A percentile compares a stretch with the other conserved stretches of the same genome.
These are phyloP conservation scores for Ananas comosus DNA, from an alignment of 176 grass and related monocot species.

Conservation along the genomic window DNA sequence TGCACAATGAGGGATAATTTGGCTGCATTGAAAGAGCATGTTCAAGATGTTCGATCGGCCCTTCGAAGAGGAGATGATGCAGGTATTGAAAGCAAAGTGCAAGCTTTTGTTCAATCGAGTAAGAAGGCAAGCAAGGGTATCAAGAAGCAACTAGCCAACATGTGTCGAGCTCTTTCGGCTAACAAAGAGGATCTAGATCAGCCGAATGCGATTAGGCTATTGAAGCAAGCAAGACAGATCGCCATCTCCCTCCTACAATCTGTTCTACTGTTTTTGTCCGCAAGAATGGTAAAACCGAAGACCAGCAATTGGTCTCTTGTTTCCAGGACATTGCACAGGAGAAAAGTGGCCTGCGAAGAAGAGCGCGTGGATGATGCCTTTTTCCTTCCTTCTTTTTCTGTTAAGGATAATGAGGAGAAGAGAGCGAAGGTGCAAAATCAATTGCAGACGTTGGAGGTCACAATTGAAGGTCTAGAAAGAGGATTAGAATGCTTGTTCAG, in stretches of 20 bases:
- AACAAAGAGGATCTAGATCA: neutral
- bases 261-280: neutral
- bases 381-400: neutral
- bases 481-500: slow-evolving; percentile 27
- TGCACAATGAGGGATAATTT: slow-evolving; percentile 7
- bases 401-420: slow-evolving; percentile 1
- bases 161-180: neutral
- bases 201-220: slow-evolving; percentile 2
- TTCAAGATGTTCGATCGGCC: slow-evolving; percentile 8
- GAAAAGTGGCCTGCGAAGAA: neutral
- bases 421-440: slow-evolving; percentile 2
- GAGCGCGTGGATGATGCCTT: neutral
- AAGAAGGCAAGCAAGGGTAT: slow-evolving; percentile 20
- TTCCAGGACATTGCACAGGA: slow-evolving; percentile 7
- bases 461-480: slow-evolving; percentile 19
- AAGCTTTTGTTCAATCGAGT: slow-evolving; percentile 4
- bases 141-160: slow-evolving; percentile 9
- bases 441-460: slow-evolving; percentile 18
- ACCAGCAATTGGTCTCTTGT: slow-evolving; percentile 15
- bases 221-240: slow-evolving; percentile 10
- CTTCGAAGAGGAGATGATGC: slow-evolving; percentile 16
- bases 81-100: slow-evolving; percentile 2
- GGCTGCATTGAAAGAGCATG: slow-evolving; percentile 15
- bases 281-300: neutral
- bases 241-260: slow-evolving; percentile 9